A percentile compares a stretch with the other conserved stretches of the same genome.
Conservation (phyloP, 179 eudicot genomes). For the Drosera spatulata region DNA sequence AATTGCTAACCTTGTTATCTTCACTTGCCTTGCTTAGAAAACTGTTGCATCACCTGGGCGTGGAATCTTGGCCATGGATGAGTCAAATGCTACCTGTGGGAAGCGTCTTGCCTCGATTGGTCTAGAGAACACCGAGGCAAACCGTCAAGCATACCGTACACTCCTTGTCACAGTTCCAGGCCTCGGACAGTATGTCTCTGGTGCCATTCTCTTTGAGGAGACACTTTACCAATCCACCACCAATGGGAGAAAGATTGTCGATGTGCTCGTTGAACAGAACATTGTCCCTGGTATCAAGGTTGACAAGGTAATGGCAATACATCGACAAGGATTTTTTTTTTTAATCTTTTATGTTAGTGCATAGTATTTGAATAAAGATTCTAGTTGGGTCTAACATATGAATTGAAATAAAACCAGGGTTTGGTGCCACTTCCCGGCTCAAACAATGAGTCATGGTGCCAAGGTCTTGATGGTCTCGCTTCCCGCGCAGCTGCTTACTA, state of each 20-base stretch:
- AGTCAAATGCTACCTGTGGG: constrained; percentile 85
- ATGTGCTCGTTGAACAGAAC: constrained; percentile 68
- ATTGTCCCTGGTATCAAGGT: constrained; percentile 91
- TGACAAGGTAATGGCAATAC: neutral
- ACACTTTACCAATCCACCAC: too few relatives aligned
- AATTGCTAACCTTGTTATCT: too few relatives aligned
- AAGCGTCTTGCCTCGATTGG: constrained; percentile 86
- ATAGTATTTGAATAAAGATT: too few relatives aligned
- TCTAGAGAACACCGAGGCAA: constrained; percentile 91
- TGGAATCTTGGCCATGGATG: constrained; percentile 90
- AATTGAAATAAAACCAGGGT: constrained; percentile 44
- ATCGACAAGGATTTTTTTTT: neutral
- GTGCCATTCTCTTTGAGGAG: too few relatives aligned
- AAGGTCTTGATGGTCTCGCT: constrained; percentile 15
- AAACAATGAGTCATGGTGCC: too few relatives aligned
- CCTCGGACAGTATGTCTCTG: too few relatives aligned
- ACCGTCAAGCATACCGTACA: constrained; percentile 85
- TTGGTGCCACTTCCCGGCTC: constrained; percentile 40
- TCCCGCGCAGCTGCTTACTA: constrained; percentile 89
- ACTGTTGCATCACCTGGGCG: constrained; percentile 80
- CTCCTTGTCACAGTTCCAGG: constrained; percentile 73
- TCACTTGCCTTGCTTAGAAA: too few relatives aligned
- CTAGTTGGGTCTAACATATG: neutral
- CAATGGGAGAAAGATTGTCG: constrained; percentile 82
- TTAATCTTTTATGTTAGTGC: neutral